Conservation (phyloP, 2,329 filamentous ascomycete species). For the Lasiodiplodia sp. region DNA sequence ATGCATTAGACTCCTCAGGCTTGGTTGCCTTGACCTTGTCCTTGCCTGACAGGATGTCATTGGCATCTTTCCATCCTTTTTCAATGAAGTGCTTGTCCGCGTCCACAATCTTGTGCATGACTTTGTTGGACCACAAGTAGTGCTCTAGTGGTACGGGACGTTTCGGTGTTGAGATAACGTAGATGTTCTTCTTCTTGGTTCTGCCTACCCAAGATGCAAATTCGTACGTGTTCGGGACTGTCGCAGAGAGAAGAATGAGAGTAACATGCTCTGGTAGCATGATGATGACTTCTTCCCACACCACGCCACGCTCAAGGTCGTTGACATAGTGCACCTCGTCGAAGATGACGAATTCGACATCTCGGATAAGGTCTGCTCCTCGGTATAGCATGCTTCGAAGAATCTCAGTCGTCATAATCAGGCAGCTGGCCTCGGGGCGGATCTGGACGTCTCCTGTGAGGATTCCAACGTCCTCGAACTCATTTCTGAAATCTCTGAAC, state of each 20-base stretch:
- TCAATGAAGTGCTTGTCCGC: conserved; percentile 91
- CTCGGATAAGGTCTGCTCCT: conserved; percentile 92
- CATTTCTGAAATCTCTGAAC: conserved; percentile 89
- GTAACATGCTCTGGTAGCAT: conserved; percentile 98
- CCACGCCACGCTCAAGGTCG: conserved; percentile 91
- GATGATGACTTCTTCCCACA: conserved; percentile 99
- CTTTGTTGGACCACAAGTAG: conserved; percentile 93
- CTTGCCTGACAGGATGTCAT: conserved; percentile 79
- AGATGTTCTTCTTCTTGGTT: conserved; percentile 98
- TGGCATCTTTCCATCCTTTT: conserved; percentile 93
- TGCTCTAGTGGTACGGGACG: conserved; percentile 94
- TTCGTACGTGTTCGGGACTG: conserved; percentile 95
- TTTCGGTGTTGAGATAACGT: conserved; percentile 97
- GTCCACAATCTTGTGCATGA: conserved; percentile 93
- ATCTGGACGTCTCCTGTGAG: conserved; percentile 98
- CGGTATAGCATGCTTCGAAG: conserved; percentile 97
- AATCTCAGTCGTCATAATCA: conserved; percentile 99
- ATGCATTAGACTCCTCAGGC: conserved; percentile 60
- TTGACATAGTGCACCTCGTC: conserved; percentile 99
- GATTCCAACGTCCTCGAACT: conserved; percentile 95
- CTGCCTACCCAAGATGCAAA: conserved; percentile 98
- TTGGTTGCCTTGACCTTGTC: conserved; percentile 73
- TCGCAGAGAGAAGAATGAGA: conserved; percentile 91
- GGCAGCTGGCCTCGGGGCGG: conserved; percentile 93
- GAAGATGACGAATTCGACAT: conserved; percentile 98